Evolutionary conservation across 2,329 filamentous ascomycete genomes (phyloP).

Genomic region (Fusarium torulosum): DNA sequence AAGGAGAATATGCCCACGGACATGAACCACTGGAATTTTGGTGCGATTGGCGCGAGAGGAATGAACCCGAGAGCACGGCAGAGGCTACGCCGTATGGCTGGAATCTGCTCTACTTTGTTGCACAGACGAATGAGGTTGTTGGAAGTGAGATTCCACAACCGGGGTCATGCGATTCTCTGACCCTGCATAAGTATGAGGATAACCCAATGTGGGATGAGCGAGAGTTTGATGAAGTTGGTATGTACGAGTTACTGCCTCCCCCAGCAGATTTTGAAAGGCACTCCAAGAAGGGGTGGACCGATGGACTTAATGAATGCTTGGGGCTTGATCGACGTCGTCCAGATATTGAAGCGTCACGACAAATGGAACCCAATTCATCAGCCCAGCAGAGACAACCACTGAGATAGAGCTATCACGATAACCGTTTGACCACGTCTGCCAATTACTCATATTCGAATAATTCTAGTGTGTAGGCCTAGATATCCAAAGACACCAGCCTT

Average conservation of each 20-base stretch:
- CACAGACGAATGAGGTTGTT: background rate
- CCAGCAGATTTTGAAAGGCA: background rate
- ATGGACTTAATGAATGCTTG: too few relatives aligned
- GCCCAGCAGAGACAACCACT: too few relatives aligned
- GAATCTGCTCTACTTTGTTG: background rate
- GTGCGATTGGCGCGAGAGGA: slow-evolving; percentile 5
- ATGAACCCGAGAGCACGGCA: background rate
- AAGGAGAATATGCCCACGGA: slow-evolving; percentile 1
- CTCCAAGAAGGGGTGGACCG: too few relatives aligned
- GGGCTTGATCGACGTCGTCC: too few relatives aligned
- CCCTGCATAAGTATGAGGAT: background rate
- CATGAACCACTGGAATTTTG: slow-evolving; percentile 21
- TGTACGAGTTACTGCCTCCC: background rate
- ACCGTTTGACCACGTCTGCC: too few relatives aligned
- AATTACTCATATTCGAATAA: too few relatives aligned
- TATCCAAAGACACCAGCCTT: too few relatives aligned
- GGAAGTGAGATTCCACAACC: background rate
- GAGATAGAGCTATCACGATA: too few relatives aligned
- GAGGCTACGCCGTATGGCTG: slow-evolving; percentile 22
- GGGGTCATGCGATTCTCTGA: background rate
- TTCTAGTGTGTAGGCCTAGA: too few relatives aligned
- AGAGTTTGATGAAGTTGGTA: too few relatives aligned
- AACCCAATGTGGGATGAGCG: background rate
- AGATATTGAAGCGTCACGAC: too few relatives aligned
- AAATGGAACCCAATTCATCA: too few relatives aligned